Percentiles rank a stretch among this genome's conserved stretches.
These are phyloP conservation scores for Fennellomyces sp. DNA, from an alignment of 371 early-diverging fungal genomes.

Conservation along the genomic window DNA sequence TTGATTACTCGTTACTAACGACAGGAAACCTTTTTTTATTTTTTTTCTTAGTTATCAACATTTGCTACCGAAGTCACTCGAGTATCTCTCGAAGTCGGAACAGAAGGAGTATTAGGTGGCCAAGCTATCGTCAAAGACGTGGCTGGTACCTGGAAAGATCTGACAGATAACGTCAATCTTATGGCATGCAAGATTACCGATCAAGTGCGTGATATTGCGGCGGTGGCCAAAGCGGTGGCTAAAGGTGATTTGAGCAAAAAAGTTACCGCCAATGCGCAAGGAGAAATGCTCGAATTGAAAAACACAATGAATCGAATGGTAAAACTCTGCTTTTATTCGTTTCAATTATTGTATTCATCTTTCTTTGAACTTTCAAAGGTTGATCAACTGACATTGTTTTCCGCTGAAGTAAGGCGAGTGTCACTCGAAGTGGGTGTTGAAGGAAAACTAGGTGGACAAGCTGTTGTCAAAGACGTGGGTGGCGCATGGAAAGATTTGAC, in stretches of 20 bases:
- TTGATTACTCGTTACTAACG: background rate
- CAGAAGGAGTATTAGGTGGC: conserved; percentile 66
- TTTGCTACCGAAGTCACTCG: conserved; percentile 66
- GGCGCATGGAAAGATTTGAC: conserved; percentile 60
- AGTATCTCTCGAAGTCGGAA: conserved; percentile 69
- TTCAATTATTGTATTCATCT: too few species aligned
- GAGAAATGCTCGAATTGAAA: conserved; percentile 46
- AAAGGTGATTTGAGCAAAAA: conserved; percentile 49
- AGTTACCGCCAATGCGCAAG: conserved; percentile 39
- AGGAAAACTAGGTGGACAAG: conserved; percentile 50
- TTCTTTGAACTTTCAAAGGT: conserved; percentile 9
- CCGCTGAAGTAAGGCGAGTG: conserved; percentile 48
- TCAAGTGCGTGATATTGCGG: conserved; percentile 62
- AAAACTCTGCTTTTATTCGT: background rate
- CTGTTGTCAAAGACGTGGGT: conserved; percentile 45
- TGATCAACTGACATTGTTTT: conserved; percentile 46
- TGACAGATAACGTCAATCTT: conserved; percentile 65
- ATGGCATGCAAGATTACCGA: conserved; percentile 63
- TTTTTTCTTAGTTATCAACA: conserved; percentile 26
- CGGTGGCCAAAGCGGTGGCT: conserved; percentile 61
- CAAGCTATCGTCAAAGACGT: conserved; percentile 60
- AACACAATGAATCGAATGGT: conserved; percentile 55
- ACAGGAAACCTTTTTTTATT: conserved; percentile 2
- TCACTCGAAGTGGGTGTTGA: conserved; percentile 55
- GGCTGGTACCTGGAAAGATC: conserved; percentile 61